Conservation (phyloP, 768 basidiomycete genomes). For the Lactarius vividus region DNA sequence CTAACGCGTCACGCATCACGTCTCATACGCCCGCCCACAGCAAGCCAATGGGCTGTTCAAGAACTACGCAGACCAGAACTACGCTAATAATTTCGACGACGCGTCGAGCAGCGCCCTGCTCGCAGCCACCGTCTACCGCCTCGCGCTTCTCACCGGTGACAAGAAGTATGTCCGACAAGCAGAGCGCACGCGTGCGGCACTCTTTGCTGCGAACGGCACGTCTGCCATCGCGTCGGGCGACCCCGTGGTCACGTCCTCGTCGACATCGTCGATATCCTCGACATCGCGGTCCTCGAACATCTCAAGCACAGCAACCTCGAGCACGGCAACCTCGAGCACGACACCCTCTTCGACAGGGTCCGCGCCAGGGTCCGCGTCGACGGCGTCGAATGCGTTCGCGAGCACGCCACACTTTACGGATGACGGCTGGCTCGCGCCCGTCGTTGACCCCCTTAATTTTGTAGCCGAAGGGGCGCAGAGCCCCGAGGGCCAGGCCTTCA, state of each 20-base stretch:
- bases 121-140: conserved; percentile 72
- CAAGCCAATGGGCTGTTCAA: conserved; percentile 52
- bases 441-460: conserved; percentile 67
- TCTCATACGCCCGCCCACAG: conserved; percentile 32
- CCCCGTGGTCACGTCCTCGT: conserved; percentile 14
- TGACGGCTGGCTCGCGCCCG: conserved; percentile 68
- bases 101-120: conserved; percentile 71
- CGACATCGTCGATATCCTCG: conserved; percentile 22
- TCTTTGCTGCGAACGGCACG: conserved; percentile 32
- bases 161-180: conserved; percentile 54
- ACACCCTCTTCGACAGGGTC: background rate
- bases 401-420: conserved; percentile 43
- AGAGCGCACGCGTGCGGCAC: conserved; percentile 48
- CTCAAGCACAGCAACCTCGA: too few species aligned
- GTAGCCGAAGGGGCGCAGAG: conserved; percentile 48
- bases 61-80: conserved; percentile 65
- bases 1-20: conserved; percentile 1
- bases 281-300: conserved; percentile 11
- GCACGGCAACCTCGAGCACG: conserved; percentile 3
- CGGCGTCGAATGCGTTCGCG: background rate
- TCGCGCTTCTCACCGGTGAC: conserved; percentile 54
- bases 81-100: conserved; percentile 59
- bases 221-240: conserved; percentile 14
- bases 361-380: conserved; percentile 3
- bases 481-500: conserved; percentile 79